A percentile compares a stretch with the other conserved stretches of the same genome.
These are phyloP conservation scores for Vinca major DNA, from an alignment of 305 asterid species.

Conservation along the genomic window DNA sequence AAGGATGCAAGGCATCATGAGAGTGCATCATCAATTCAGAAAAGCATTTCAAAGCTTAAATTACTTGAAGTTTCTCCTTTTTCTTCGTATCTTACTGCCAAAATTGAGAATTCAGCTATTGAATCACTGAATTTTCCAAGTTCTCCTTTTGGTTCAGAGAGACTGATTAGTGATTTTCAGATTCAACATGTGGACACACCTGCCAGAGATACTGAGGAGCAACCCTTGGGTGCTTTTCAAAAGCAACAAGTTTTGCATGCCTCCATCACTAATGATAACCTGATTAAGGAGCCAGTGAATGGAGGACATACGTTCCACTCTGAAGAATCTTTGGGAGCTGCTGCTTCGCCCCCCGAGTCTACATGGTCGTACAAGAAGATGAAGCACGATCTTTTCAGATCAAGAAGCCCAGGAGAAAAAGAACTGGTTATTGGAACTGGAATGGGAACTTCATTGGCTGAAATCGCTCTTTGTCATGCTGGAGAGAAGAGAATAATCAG, in stretches of 20 bases:
- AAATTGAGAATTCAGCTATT: constrained; percentile 41
- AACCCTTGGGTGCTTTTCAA: constrained; percentile 21
- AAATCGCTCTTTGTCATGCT: constrained; percentile 21
- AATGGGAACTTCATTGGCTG: constrained; percentile 34
- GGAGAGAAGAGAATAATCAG: constrained; percentile 29
- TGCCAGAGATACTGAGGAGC: constrained; percentile 22
- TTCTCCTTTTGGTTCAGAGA: constrained; percentile 37
- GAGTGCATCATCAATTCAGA: constrained; percentile 55
- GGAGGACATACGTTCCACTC: constrained; percentile 22
- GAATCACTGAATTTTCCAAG: constrained; percentile 36
- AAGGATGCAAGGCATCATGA: constrained; percentile 29
- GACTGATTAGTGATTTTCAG: constrained; percentile 19
- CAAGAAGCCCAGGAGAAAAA: constrained; percentile 31
- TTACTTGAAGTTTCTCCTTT: constrained; percentile 55
- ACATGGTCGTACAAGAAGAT: constrained; percentile 31
- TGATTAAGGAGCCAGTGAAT: constrained; percentile 20
- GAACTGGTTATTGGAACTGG: constrained; percentile 29
- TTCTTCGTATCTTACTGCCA: constrained; percentile 46
- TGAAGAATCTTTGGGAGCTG: constrained; percentile 25
- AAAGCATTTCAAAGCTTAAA: constrained; percentile 71
- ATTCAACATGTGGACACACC: constrained; percentile 27
- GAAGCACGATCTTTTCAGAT: constrained; percentile 24
- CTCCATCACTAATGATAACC: constrained; percentile 20
- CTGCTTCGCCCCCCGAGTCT: constrained; percentile 21
- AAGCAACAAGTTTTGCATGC: constrained; percentile 23